Base-by-base conservation (phyloP, 2,329 filamentous ascomycete species). In the Ilyonectria sp. region DNA sequence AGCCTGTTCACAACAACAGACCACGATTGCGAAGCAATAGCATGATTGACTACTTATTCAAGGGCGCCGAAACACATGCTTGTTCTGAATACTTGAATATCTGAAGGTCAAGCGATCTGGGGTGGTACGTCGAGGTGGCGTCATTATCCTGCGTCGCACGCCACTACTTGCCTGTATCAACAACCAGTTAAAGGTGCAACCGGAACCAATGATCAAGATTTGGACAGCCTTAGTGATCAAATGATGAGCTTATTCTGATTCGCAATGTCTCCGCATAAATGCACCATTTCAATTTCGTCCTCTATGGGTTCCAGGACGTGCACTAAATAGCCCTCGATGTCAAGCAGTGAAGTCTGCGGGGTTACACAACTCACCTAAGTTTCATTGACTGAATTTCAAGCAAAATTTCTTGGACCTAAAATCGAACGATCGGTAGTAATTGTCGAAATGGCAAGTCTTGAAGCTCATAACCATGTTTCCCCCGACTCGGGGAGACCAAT, bases 401-500 rank as follows among this genome's bases (percentile, higher is more conserved):
- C 15, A 5, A 17, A 40, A 5, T 40, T 2, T 15, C 15, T 15
- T 37, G 13, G 13, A 6, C 2, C 15, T 17, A 40, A 17, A 40
- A 17, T n/a, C 17, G 15, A 17, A 43, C 3, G 17, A n/a, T 8
- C 4, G 15, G 7, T 17, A n/a, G 6, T 3, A 6, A 43, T 4
- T 26, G 26, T 43, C 47, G 62, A 49, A 23, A 71, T 71, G 67
- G 54, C 63, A 9, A 53, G 81, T 53, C 80, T 87, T 5, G 83
- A 85, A 75, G 71, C 84, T 5, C 79, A 79, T 47, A 84, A 86
- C 40, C 82, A 86, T 69, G 81, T 86, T 43, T 86, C 84, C 6
- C 80, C 82, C 6, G 84, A 86, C 69, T 86, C 85, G 1, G 84
- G 84, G 1, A 83, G 82, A 37, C 84, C 84, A 0, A 79, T 82